Evolutionary conservation across 371 early-diverging fungal species (phyloP).

Genomic region (Haplosporangium sp.): DNA sequence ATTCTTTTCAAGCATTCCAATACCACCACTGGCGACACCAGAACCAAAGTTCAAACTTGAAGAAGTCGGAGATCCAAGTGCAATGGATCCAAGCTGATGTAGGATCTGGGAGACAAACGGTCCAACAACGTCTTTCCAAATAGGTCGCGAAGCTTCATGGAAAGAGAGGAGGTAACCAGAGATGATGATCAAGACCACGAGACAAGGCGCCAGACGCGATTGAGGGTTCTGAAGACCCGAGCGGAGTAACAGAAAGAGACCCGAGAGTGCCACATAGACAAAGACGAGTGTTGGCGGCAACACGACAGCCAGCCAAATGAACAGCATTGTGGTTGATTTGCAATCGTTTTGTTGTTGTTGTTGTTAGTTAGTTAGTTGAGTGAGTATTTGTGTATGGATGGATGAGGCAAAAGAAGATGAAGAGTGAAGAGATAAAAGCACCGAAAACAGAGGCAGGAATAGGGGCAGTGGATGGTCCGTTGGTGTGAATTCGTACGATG

Average conservation of each 20-base stretch:
- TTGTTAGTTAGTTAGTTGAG: not conserved
- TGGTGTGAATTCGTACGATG: no score
- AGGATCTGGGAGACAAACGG: constrained; percentile 41
- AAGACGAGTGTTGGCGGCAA: constrained; percentile 50
- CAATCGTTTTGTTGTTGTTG: constrained; percentile 3
- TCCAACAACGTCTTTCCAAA: constrained; percentile 41
- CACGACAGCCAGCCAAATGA: constrained; percentile 43
- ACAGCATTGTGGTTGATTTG: constrained; percentile 20
- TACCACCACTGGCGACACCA: no score
- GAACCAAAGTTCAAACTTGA: not conserved
- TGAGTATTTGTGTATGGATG: no score
- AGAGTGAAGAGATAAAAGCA: no score
- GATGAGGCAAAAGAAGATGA: no score
- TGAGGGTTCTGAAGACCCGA: constrained; percentile 47
- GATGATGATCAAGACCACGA: constrained; percentile 39
- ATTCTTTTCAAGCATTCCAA: not conserved
- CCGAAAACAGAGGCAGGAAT: no score
- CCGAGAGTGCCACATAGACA: constrained; percentile 48
- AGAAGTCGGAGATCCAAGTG: constrained; percentile 6
- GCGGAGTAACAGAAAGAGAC: constrained; percentile 34
- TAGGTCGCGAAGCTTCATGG: constrained; percentile 41
- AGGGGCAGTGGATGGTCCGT: no score
- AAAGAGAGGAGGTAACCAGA: constrained; percentile 46
- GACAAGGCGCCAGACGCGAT: constrained; percentile 23
- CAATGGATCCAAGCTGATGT: constrained; percentile 35